Evolutionary conservation across 495 filamentous ascomycete species (phyloP).

Genomic region (Podospora appendiculata): DNA sequence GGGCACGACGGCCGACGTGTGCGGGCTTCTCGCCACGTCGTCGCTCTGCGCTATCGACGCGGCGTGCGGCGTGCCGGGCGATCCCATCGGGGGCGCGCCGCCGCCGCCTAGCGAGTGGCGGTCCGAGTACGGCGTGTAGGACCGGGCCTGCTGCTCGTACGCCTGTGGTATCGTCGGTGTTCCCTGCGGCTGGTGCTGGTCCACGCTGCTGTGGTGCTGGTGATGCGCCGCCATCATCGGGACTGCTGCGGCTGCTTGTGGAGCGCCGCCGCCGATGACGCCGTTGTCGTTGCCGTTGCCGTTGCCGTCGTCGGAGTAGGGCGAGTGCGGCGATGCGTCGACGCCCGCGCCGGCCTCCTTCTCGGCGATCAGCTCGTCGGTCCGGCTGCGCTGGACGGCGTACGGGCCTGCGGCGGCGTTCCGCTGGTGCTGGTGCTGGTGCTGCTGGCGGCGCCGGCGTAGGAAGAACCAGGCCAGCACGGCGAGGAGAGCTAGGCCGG

Average conservation of each 20-base stretch:
- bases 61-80: background rate
- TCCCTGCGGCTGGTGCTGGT: no score
- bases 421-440: background rate
- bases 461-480: slow-evolving; percentile 23
- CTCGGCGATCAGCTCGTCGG: slow-evolving; percentile 30
- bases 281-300: background rate
- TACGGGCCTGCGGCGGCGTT: slow-evolving; percentile 8
- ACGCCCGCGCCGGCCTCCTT: slow-evolving; percentile 28
- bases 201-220: background rate
- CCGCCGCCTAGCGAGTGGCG: slow-evolving; percentile 3
- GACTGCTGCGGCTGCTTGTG: background rate
- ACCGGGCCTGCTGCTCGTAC: slow-evolving; percentile 10
- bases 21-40: background rate
- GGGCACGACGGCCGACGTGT: slow-evolving; percentile 13
- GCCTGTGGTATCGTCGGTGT: background rate
- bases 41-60: slow-evolving; percentile 6
- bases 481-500: slow-evolving; percentile 25
- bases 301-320: slow-evolving; percentile 33
- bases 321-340: slow-evolving; percentile 26
- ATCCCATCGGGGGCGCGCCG: background rate
- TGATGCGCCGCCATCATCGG: background rate
- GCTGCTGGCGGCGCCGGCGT: slow-evolving; percentile 15
- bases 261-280: background rate
- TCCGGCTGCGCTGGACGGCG: slow-evolving; percentile 14
- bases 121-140: slow-evolving; percentile 33